Percentiles rank a stretch among this genome's conserved stretches.
These are phyloP conservation scores for Keithomyces neogunnii DNA, from an alignment of 2,329 filamentous ascomycete genomes.

Conservation along the genomic window DNA sequence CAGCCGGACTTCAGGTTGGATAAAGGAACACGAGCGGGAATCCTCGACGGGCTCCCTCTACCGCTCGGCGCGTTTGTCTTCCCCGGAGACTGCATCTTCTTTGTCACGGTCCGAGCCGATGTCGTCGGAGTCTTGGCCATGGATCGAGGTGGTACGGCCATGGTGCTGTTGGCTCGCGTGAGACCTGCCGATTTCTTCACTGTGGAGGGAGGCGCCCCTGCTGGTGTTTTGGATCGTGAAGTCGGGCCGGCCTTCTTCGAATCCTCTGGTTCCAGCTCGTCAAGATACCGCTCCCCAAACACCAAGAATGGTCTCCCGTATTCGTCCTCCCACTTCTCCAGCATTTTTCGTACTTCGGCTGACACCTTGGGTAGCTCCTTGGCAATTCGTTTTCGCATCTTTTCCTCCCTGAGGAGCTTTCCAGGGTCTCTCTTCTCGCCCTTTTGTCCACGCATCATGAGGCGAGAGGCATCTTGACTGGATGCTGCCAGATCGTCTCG, in stretches of 20 bases:
- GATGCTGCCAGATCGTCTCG: constrained; percentile 81
- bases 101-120: constrained; percentile 17
- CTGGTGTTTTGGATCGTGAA: constrained; percentile 64
- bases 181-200: constrained; percentile 25
- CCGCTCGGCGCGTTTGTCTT: constrained; percentile 20
- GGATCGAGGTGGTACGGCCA: constrained; percentile 27
- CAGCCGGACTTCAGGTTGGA: constrained; percentile 60
- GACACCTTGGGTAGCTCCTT: constrained; percentile 94
- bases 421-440: constrained; percentile 92
- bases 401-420: constrained; percentile 89
- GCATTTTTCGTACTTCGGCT: constrained; percentile 68
- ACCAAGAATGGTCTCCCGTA: constrained; percentile 90
- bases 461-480: constrained; percentile 86
- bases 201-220: constrained; percentile 44
- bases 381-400: constrained; percentile 94
- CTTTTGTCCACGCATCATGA: constrained; percentile 86
- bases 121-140: constrained; percentile 49
- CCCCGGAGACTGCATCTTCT: constrained; percentile 17
- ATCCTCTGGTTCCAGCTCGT: constrained; percentile 63
- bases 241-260: constrained; percentile 44
- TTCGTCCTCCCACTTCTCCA: constrained; percentile 87
- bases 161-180: constrained; percentile 18
- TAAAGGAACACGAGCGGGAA: constrained; percentile 61
- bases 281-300: constrained; percentile 83
- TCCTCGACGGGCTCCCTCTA: constrained; percentile 38